A percentile compares a stretch with the other conserved stretches of the same genome.
Evolutionary conservation across 2,329 filamentous ascomycete genomes (phyloP).

Genomic region (Aurifilum marmelostoma): DNA sequence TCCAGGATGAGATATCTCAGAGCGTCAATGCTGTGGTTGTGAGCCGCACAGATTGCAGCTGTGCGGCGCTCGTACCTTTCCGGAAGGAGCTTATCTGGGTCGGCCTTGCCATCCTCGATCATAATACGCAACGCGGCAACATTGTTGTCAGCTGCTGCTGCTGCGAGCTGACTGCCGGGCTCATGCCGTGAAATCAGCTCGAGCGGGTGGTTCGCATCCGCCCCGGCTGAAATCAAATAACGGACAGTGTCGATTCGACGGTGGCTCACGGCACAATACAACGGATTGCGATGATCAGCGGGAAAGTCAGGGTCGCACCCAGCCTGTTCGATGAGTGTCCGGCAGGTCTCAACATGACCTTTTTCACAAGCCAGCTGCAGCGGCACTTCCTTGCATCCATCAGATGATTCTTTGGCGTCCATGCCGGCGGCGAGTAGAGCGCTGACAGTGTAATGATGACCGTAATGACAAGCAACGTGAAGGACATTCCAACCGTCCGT

Average conservation of each 20-base stretch:
- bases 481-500: not conserved
- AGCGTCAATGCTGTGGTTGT: not conserved
- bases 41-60: not conserved
- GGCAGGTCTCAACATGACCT: not conserved
- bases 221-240: not conserved
- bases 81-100: not conserved
- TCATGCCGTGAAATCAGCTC: no score
- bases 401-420: not conserved
- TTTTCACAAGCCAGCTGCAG: not conserved
- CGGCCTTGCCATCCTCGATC: not conserved
- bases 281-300: not conserved
- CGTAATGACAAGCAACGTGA: not conserved
- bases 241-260: not conserved
- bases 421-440: not conserved
- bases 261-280: not conserved
- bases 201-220: not conserved
- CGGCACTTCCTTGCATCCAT: not conserved
- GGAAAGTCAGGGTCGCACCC: not conserved
- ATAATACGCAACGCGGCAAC: not conserved
- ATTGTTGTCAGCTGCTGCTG: not conserved
- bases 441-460: not conserved
- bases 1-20: constrained; percentile 1
- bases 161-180: not conserved
- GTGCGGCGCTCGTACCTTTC: not conserved
- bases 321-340: not conserved